Base-by-base conservation (phyloP, 805 yeast species). In the Yamadazyma phyllophila region DNA sequence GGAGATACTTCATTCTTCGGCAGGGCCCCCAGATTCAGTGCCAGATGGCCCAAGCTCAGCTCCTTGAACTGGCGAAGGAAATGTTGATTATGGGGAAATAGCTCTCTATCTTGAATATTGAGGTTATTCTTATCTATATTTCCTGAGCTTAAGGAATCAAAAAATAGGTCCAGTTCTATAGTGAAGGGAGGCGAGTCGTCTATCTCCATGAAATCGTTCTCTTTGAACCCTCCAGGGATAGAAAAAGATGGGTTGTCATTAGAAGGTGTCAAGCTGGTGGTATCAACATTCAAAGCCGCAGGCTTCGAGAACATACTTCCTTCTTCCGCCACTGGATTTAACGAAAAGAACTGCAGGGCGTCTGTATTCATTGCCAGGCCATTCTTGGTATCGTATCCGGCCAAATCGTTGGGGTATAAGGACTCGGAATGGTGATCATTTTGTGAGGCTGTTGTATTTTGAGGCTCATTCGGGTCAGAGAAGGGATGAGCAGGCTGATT, bases 121-220 rank as follows among this genome's bases (percentile, higher is more conserved):
- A 12, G 7, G 13, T 36, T 36, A 26, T 12, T 20, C 12, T 16
- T 15, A 16, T 17, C 20, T 11, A 29, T 11, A 17, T 32, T 38
- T 31, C 17, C 33, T 4, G 17, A 26, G 35, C 41, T 44, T 9
- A 42, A 43, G 9, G 57, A 51, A 39, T 61, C 67, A 43, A 55
- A 56, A 42, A 48, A 60, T 35, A 56, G 26, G 32, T 65, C 67
- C 61, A 61, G 65, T 26, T 62, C 71, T 12, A 68, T 57, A 7
- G 71, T 61, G 45, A 66, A 66, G 12, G 69, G 70, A 8, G 72
- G 71, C 14, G 63, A 57, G 26, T 63, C 69, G 43, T 68, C 74
- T 12, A 68, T 38, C 12, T 69, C 74, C 73, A 68, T 66, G 12
- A 46, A 42, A 40, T 61, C 62, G 26, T 47, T 43, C 26, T 48